Conservation (phyloP, 176 grass and related monocot genomes). For the Ampelocalamus luodianensis region DNA sequence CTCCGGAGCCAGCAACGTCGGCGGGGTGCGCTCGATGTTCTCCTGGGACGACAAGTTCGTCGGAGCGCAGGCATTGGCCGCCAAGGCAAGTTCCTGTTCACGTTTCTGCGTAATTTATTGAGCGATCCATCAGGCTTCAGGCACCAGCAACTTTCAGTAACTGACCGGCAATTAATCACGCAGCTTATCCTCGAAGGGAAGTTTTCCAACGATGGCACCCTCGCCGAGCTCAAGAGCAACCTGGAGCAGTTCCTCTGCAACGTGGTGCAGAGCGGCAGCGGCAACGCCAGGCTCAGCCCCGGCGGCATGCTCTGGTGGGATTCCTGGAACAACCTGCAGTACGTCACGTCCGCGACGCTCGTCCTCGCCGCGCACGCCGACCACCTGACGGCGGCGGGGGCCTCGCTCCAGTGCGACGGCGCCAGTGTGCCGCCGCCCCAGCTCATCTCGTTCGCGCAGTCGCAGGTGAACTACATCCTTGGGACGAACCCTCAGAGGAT, state of each 20-base stretch:
- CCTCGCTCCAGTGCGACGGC: slow-evolving; percentile 43
- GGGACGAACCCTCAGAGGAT: slow-evolving; percentile 59
- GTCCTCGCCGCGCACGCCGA: slow-evolving; percentile 57
- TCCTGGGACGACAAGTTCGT: slow-evolving; percentile 80
- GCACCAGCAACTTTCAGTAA: not conserved
- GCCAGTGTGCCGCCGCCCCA: slow-evolving; percentile 5
- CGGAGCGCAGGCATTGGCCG: slow-evolving; percentile 65
- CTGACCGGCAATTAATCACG: not conserved
- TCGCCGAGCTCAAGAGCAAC: slow-evolving; percentile 38
- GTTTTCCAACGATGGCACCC: slow-evolving; percentile 42
- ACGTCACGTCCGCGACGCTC: slow-evolving; percentile 56
- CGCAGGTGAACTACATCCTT: slow-evolving; percentile 72
- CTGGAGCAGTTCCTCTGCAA: slow-evolving; percentile 62
- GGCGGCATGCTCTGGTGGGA: slow-evolving; percentile 62
- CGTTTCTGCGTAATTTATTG: not conserved
- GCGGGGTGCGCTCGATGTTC: slow-evolving; percentile 45
- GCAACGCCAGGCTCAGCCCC: slow-evolving; percentile 49
- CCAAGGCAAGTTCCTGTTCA: slow-evolving; percentile 56
- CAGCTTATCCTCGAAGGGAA: slow-evolving; percentile 63
- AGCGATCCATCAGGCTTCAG: not conserved
- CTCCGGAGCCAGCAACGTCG: slow-evolving; percentile 23
- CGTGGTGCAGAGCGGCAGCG: slow-evolving; percentile 45
- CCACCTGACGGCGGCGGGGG: slow-evolving; percentile 33
- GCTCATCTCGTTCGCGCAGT: slow-evolving; percentile 43
- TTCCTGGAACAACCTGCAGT: slow-evolving; percentile 67